Conservation (phyloP, 1,284 basidiomycete genomes). For the Ustilago crameri region DNA sequence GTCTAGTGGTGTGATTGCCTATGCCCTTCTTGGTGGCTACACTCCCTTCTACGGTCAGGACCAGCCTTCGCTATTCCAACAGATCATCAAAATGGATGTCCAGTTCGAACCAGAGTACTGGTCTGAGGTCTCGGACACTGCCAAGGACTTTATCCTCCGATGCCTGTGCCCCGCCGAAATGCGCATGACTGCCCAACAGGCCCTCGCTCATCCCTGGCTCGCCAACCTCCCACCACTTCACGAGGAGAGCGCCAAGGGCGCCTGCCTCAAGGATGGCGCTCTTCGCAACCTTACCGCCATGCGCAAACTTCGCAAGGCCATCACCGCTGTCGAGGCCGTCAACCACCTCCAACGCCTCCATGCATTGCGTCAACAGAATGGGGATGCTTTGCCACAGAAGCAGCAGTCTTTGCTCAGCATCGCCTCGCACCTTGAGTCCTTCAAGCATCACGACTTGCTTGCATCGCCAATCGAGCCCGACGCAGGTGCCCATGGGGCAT, state of each 20-base stretch:
- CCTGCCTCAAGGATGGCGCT: conserved; percentile 57
- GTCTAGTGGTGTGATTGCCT: conserved; percentile 67
- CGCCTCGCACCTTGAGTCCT: conserved; percentile 41
- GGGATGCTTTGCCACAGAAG: conserved; percentile 46
- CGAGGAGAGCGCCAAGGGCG: conserved; percentile 52
- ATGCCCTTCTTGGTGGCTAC: conserved; percentile 65
- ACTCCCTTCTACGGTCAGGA: conserved; percentile 67
- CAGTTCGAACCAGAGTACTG: conserved; percentile 65
- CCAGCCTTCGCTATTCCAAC: conserved; percentile 60
- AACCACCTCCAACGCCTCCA: conserved; percentile 60
- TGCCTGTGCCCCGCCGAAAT: conserved; percentile 60
- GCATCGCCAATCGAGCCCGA: conserved; percentile 15
- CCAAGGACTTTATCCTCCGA: conserved; percentile 65
- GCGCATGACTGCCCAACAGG: conserved; percentile 63
- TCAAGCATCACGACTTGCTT: conserved; percentile 38
- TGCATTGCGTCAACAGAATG: conserved; percentile 52
- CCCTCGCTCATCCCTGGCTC: conserved; percentile 65
- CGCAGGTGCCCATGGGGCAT: neutral
- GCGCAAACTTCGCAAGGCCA: conserved; percentile 58
- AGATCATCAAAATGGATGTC: conserved; percentile 63
- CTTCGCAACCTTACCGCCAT: conserved; percentile 54
- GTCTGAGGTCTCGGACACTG: conserved; percentile 59
- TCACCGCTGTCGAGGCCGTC: conserved; percentile 62
- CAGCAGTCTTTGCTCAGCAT: conserved; percentile 50
- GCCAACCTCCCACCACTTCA: conserved; percentile 53